Evolutionary conservation across 129 eudicot genomes (phyloP), one percentile per base, ranked within the genome.

Genomic region (Cynara cardunculus): DNA sequence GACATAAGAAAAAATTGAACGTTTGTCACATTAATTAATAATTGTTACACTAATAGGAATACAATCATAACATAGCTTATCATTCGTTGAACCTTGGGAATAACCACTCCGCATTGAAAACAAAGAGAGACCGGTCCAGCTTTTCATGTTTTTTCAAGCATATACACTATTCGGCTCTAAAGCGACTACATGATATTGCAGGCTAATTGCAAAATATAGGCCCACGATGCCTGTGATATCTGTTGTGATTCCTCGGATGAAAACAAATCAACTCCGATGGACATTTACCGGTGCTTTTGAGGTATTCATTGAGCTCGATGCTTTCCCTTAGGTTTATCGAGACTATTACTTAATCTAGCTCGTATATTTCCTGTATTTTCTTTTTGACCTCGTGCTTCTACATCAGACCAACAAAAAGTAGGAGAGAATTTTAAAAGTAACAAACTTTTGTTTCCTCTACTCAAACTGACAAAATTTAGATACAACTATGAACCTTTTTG

Each of bases 161-260:
- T 69, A 46, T 76, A 27, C 27, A 68, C 11, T 3, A 49, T 39
- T 76, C 7, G n/a, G 18, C 74, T 83, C 28, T 35, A 61, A 25
- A 83, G 65, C n/a, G 16, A 49, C 34, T 26, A 5, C 62, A 46
- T 35, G 28, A 69, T 35, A 5, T 41, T 85, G 84, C 90, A 94
- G 98, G 83, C 83, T 94, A 74, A 91, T 94, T 70, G 98, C 98
- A 21, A 94, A 94, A 82, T 91, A 91, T 39, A 88, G 98, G 79
- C 98, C 98, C 30, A 87, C 98, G 11, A 90, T 94, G 98, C 98
- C 96, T 26, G 96, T 91, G 46, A 79, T 91, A 24, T 91, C 98
- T 10, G 97, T 91, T 25, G 97, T 91, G 56, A 87, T 91, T 78
- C 98, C 98, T 56, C 90, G 92, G 18, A 89, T 94, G 46, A 90